phyloP scores from a whole-genome alignment of 139 green algal species.

The Chlamydomonas sp. region DNA sequence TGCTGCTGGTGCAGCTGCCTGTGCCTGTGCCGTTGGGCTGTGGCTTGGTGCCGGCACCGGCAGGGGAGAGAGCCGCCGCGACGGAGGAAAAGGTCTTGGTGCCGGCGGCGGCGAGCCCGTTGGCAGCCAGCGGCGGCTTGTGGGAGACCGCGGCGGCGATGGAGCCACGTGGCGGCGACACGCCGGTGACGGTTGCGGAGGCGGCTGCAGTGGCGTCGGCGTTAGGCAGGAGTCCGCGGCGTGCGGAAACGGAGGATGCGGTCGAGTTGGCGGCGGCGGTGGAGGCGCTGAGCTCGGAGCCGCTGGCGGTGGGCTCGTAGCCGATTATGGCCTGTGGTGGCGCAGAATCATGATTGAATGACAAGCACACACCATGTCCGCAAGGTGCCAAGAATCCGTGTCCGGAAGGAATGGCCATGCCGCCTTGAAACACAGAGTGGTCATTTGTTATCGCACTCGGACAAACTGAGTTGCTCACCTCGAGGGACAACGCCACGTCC shows the following conservation, averaged over 20 bases:
- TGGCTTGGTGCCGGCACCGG: not conserved
- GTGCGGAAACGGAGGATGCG: not conserved
- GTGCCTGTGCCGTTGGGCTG: not conserved
- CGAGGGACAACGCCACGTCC: conserved; percentile 36
- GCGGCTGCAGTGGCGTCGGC: too few species aligned
- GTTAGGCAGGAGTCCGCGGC: not conserved
- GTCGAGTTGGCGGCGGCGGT: too few species aligned
- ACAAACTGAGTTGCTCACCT: conserved; percentile 8
- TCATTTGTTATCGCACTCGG: not conserved
- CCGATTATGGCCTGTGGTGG: conserved; percentile 39
- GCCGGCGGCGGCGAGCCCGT: conserved; percentile 31
- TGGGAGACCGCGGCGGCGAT: too few species aligned
- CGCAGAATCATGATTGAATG: too few species aligned
- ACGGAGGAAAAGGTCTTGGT: not conserved
- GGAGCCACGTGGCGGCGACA: too few species aligned
- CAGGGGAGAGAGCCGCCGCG: not conserved
- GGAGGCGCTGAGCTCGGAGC: not conserved
- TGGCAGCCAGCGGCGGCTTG: not conserved
- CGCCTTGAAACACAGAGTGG: too few species aligned
- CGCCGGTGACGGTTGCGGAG: too few species aligned
- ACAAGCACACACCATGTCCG: too few species aligned
- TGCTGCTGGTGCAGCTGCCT: conserved; percentile 19
- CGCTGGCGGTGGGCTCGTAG: conserved; percentile 15
- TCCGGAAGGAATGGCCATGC: too few species aligned
- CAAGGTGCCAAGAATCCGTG: too few species aligned